Evolutionary conservation across 176 grass and related monocot genomes (phyloP).

Genomic region (Musa schizocarpa): DNA sequence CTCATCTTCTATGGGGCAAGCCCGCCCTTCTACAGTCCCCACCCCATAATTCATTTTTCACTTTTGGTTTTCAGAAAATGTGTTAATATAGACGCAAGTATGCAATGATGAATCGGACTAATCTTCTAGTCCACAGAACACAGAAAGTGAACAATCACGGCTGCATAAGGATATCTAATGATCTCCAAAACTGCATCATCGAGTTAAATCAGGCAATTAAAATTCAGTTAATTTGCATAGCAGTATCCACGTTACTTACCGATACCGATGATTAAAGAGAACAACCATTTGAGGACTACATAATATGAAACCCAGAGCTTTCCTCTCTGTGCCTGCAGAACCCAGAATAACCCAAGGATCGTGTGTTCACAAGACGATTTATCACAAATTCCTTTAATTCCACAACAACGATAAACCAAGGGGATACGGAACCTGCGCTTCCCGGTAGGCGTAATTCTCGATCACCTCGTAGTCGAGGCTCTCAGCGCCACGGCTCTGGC

Average conservation of each 20-base stretch:
- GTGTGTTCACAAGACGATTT: neutral
- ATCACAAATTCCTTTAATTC: neutral
- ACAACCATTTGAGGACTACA: constrained; percentile 83
- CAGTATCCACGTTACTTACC: constrained; percentile 30
- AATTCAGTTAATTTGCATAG: neutral
- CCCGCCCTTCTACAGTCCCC: neutral
- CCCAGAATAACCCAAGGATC: constrained; percentile 13
- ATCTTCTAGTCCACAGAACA: neutral
- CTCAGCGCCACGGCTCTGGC: constrained; percentile 36
- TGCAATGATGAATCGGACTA: neutral
- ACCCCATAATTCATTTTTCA: neutral
- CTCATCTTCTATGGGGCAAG: too few species aligned
- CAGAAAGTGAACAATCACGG: neutral
- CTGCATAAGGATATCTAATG: too few species aligned
- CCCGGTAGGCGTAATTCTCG: constrained; percentile 98
- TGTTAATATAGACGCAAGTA: neutral
- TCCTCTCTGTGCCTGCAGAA: constrained; percentile 65
- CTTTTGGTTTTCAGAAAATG: neutral
- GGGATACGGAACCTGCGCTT: constrained; percentile 56
- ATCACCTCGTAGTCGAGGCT: constrained; percentile 99
- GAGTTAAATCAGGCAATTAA: neutral
- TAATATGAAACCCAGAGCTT: constrained; percentile 92
- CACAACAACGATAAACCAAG: neutral
- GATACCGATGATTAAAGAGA: constrained; percentile 76
- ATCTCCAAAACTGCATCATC: neutral